phyloP scores from a whole-genome alignment of 768 basidiomycete genomes.

The Tricholoma flavovirens region DNA sequence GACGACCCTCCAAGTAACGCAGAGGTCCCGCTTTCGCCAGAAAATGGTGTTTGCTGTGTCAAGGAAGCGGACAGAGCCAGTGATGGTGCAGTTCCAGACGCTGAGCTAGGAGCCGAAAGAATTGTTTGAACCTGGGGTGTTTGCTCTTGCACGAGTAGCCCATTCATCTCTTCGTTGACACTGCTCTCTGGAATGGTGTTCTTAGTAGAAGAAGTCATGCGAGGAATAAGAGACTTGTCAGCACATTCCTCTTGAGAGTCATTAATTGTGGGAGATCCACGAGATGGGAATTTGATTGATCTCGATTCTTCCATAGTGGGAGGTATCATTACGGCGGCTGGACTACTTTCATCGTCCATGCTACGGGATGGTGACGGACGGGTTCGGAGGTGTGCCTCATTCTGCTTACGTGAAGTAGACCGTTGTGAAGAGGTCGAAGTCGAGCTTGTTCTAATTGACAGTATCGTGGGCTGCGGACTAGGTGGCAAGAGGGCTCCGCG shows the following conservation, averaged over 20 bases:
- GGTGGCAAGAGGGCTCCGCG: background rate
- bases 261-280: background rate
- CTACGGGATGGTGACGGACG: background rate
- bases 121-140: conserved; percentile 18
- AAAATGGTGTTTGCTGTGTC: background rate
- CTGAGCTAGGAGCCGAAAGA: conserved; percentile 7
- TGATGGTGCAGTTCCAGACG: conserved; percentile 8
- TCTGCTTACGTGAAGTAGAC: background rate
- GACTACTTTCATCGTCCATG: background rate
- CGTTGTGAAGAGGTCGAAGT: background rate
- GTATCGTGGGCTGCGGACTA: background rate
- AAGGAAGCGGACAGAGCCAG: too few relatives aligned
- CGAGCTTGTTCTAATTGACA: background rate
- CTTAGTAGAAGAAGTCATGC: background rate
- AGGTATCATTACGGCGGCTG: background rate
- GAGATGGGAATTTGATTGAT: background rate
- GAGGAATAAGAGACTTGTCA: background rate
- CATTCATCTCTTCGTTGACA: conserved; percentile 2
- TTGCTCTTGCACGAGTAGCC: conserved; percentile 17
- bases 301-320: background rate
- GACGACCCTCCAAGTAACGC: conserved; percentile 11
- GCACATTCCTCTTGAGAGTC: background rate
- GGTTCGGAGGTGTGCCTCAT: background rate
- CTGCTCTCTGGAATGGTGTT: background rate
- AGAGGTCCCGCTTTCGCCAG: conserved; percentile 10